These are phyloP conservation scores for Austroboletus festivus DNA, from an alignment of 768 basidiomycete genomes.

Conservation along the genomic window DNA sequence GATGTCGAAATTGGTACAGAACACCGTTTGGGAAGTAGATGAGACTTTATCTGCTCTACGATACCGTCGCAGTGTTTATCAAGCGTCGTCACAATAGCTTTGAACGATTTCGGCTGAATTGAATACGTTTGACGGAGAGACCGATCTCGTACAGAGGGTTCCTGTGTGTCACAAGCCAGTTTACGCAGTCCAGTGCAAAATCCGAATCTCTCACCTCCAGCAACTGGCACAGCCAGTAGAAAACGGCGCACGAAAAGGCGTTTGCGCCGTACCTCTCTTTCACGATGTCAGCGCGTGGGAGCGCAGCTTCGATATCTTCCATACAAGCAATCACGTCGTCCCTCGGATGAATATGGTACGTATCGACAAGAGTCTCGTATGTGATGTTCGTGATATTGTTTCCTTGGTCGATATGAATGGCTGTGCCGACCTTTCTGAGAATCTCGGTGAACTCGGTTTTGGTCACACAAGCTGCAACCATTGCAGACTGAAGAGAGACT, in stretches of 20 bases:
- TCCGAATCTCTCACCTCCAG: slow-evolving; percentile 31
- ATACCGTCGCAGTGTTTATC: slow-evolving; percentile 26
- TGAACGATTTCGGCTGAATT: slow-evolving; percentile 15
- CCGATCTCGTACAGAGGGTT: slow-evolving; percentile 22
- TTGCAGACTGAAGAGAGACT: slow-evolving; percentile 28
- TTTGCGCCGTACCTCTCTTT: slow-evolving; percentile 16
- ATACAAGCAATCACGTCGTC: slow-evolving; percentile 30
- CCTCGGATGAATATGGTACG: slow-evolving; percentile 19
- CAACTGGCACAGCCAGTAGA: slow-evolving; percentile 44
- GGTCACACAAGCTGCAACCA: slow-evolving; percentile 22
- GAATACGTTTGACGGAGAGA: slow-evolving; percentile 16
- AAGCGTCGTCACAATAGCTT: slow-evolving; percentile 16
- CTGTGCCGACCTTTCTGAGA: slow-evolving; percentile 21
- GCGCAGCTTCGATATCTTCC: slow-evolving; percentile 31
- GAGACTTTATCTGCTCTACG: slow-evolving; percentile 22
- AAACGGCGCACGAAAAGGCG: slow-evolving; percentile 38
- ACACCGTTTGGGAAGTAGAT: slow-evolving; percentile 5
- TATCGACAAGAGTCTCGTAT: slow-evolving; percentile 32
- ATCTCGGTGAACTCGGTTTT: slow-evolving; percentile 20
- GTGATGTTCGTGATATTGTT: slow-evolving; percentile 9
- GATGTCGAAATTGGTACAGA: neutral
- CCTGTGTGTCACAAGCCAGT: slow-evolving; percentile 7
- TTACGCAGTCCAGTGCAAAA: neutral
- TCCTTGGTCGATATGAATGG: slow-evolving; percentile 7
- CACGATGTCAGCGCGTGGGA: slow-evolving; percentile 15